Evolutionary conservation across 192 early-diverging fungal species (phyloP).

Genomic region (Glomus cerebriforme): DNA sequence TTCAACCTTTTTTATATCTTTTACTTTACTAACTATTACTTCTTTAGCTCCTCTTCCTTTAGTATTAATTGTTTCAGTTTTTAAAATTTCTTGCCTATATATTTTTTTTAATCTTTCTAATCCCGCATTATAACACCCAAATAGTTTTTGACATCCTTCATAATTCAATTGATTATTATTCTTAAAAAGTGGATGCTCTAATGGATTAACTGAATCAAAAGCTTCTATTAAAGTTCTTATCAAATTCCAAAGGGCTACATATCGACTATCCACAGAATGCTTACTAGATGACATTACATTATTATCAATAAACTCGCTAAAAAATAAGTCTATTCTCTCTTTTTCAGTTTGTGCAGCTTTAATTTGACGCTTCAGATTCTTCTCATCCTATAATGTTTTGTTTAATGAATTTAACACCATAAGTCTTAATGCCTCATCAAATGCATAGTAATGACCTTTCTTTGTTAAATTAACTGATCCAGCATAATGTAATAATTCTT

Average conservation of each 20-base stretch:
- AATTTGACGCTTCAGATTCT: background rate
- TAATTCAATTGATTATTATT: background rate
- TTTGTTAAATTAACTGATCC: slow-evolving; percentile 20
- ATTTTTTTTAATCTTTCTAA: background rate
- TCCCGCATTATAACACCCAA: background rate
- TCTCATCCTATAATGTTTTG: slow-evolving; percentile 13
- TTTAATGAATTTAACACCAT: slow-evolving; percentile 10
- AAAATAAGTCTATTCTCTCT: background rate
- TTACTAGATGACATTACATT: background rate
- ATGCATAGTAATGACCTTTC: slow-evolving; percentile 10
- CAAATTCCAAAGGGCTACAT: background rate
- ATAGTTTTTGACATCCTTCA: background rate
- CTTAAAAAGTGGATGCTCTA: background rate
- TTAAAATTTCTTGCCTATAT: too few species aligned
- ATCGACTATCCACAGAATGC: background rate
- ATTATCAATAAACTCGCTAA: slow-evolving; percentile 1
- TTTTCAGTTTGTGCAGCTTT: background rate
- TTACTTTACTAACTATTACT: background rate
- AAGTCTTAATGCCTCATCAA: slow-evolving; percentile 8
- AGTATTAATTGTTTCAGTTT: background rate
- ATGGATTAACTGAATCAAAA: background rate
- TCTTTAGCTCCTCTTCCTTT: background rate
- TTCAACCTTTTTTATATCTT: background rate
- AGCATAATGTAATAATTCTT: background rate
- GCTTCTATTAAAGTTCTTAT: background rate